Evolutionary conservation across 805 yeast species (phyloP), one percentile per base, ranked within the genome.

Genomic region (Candida koratica): DNA sequence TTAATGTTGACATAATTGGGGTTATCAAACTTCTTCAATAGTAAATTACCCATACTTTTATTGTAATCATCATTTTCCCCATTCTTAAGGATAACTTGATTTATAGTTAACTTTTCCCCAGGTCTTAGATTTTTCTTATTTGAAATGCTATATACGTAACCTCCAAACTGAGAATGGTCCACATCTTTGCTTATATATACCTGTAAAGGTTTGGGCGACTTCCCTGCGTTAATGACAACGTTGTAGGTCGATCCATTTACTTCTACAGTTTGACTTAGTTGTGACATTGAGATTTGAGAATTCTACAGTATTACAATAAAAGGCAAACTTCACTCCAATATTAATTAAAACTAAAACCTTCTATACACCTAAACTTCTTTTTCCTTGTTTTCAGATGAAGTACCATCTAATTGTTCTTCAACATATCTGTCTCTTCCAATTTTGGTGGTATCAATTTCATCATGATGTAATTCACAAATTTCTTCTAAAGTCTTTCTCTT

Each of bases 401-500:
- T 30, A 20, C 31, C 37, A 20, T 44, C 48, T 22, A 36, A 26
- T 5, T 38, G 35, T 18, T 37, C 41, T 34, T 41, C 48, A 12
- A 44, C 47, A 45, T 61, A 64, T 55, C 70, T 62, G 45, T 64
- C 71, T 44, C 49, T 58, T 37, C 55, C 58, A 36, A 64, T 45
- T 46, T 60, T 64, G 44, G 72, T 64, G 35, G 69, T 48, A 50
- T 67, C 72, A 48, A 80, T 61, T 68, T 87, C 95, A 56, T 80
- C 96, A 57, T 87, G 96, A 53, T 79, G 77, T 56, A 75, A 76
- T 66, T 84, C 95, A 48, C 79, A 64, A 43, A 87, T 74, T 59
- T 85, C 81, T 72, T 87, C 96, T 52, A 87, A 75, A 32, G 96
- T 84, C 77, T 77, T 78, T 73, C 95, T 79, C 78, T 83, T 84